Evolutionary conservation across 1,139 yeast species (phyloP), one percentile per base, ranked within the genome.

Genomic region (Debaryomyces nepalensis): DNA sequence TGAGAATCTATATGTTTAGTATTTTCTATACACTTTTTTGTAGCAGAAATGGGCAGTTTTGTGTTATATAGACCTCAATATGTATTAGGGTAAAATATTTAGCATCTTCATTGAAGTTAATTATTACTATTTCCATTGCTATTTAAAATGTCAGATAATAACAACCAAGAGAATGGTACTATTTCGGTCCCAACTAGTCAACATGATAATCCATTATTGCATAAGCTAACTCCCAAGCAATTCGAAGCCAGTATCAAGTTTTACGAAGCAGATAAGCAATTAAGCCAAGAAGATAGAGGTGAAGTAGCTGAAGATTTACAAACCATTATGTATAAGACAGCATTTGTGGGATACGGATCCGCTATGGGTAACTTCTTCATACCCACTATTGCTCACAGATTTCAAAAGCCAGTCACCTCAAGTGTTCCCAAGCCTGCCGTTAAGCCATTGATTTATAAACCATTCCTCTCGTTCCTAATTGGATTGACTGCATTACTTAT

Each of bases 191-290:
- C 42, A 41, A 37, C 32, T 12, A 40, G 26, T n/a, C 36, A 44
- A 14, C 46, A 50, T 12, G 49, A 52, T 34, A 65, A 66, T 39
- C 72, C 73, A 1, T 53, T 66, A 26, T 47, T 58, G 16, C 57
- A 61, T 19, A 57, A 51, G 44, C 57, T 68, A 18, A 58, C 68
- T 6, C 70, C 72, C 1, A 52, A 58, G 10, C 73, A 72, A 49
- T 66, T 70, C 53, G 55, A 68, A 27, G 70, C 72, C 16, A 61
- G 68, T 43, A 64, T 71, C 26, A 52, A 59, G 30, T 73, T 73
- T 49, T 73, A 71, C 49, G 74, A 73, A 46, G 77, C 76, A 1
- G 78, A 73, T 51, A 67, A 61, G 32, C 45, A 55, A 29, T 58
- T 73, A 39, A 55, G 58, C 11, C 50, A 49, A 2, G 51, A 57